Base-by-base conservation (phyloP, 202 grass and related monocot species). In the Panicum hallii region DNA sequence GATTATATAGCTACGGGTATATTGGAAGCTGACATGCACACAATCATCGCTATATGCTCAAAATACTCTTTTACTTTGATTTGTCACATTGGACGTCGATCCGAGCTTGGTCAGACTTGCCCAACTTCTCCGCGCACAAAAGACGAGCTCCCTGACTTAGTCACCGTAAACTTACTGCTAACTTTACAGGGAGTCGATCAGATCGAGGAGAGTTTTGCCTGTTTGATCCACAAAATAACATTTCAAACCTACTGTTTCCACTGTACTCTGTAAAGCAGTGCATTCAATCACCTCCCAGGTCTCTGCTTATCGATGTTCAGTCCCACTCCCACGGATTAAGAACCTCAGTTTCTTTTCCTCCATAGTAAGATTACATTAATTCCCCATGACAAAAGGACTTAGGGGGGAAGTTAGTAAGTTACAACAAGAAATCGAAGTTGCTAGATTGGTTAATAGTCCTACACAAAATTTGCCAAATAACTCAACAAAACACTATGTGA, bases 381-480 rank as follows among this genome's bases (percentile, higher is more conserved):
- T 70, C 58, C 73, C 41, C 83, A 12, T 40, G 63, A 26, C 20
- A 57, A 61, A 66, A 74, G 1, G 3, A 13, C 9, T 5, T 11
- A 32, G 50, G 41, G 11, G 38, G 42, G 7, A 20, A 30, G 5
- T 0, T 26, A 26, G 4, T 12, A 79, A 80, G 46, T 36, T 73
- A 65, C 36, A 70, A 0, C 5, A 70, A 28, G 1, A 48, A 60
- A 28, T 8, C 23, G 48, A 50, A 85, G 74, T 84, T 73, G 1
- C 26, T 26, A 84, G 74, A 42, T 79, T 1, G 11, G 48, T 38
- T 72, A 84, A 68, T 66, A 34, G 16, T 19, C 75, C 82, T 84
- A 84, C 52, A 88, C 30, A 82, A 76, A 84, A 88, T 52, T 11
- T 74, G 43, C 52, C 10, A 57, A 79, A 72, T 9, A 86, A 79